Conservation (phyloP, 306 rosid species). For the Psophocarpus tetragonolobus region DNA sequence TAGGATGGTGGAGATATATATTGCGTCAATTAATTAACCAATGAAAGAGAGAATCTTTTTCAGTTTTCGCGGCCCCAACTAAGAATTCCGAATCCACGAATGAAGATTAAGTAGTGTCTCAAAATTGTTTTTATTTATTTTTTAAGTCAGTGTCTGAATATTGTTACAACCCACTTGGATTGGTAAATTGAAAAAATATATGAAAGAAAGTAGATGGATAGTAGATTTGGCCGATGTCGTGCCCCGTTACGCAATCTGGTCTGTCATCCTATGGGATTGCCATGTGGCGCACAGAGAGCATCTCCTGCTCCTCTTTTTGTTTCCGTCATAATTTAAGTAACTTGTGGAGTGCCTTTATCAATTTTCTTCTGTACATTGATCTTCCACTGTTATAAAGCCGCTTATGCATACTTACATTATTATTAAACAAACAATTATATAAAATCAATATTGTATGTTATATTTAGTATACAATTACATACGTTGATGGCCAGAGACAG, state of each 20-base stretch:
- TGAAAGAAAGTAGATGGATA: not conserved
- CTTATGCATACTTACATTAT: not conserved
- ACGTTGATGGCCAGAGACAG: not conserved
- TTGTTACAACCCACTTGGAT: slow-evolving; percentile 25
- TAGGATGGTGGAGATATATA: slow-evolving; percentile 33
- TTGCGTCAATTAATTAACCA: slow-evolving; percentile 38
- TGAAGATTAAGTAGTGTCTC: not conserved
- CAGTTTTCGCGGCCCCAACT: slow-evolving; percentile 38
- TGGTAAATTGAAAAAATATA: not conserved
- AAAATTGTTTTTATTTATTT: too few species aligned
- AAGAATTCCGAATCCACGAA: slow-evolving; percentile 17
- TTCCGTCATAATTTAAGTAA: not conserved
- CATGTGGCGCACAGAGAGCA: slow-evolving; percentile 42
- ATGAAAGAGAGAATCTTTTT: slow-evolving; percentile 41
- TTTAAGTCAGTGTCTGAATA: not conserved
- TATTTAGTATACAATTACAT: not conserved
- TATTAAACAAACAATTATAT: not conserved
- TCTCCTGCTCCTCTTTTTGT: not conserved
- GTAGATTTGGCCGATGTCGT: slow-evolving; percentile 44
- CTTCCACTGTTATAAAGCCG: slow-evolving; percentile 34
- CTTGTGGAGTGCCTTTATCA: too few species aligned
- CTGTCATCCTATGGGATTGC: not conserved
- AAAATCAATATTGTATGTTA: too few species aligned
- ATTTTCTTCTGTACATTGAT: slow-evolving; percentile 15
- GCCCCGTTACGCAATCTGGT: slow-evolving; percentile 25